Conservation (phyloP, 2,329 filamentous ascomycete genomes). For the Drechslerella coelobrocha region DNA sequence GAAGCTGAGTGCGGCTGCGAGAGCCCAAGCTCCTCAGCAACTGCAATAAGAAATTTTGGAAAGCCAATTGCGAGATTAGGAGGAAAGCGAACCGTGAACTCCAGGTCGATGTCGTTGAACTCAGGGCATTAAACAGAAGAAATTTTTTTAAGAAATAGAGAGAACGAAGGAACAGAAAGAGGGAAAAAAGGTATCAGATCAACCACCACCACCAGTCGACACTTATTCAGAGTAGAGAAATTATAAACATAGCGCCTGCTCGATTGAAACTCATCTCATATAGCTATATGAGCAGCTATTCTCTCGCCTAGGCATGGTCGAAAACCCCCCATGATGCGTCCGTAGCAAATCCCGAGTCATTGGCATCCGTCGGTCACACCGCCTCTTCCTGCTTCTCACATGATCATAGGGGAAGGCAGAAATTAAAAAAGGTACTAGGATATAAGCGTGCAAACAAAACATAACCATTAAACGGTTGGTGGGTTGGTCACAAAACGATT, state of each 20-base stretch:
- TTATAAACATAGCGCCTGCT: not conserved
- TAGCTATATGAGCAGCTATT: not conserved
- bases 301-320: not conserved
- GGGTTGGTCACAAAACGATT: slow-evolving; percentile 30
- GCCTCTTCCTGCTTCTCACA: not conserved
- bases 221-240: not conserved
- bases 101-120: slow-evolving; percentile 2
- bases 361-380: not conserved
- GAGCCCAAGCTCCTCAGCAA: too few species aligned
- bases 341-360: not conserved
- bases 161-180: not conserved
- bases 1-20: too few species aligned
- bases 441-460: not conserved
- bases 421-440: not conserved
- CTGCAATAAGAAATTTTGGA: too few species aligned
- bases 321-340: not conserved
- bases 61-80: too few species aligned
- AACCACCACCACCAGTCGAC: not conserved
- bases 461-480: not conserved
- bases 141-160: not conserved
- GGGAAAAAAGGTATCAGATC: not conserved
- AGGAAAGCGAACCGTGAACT: not conserved
- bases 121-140: not conserved
- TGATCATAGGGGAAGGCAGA: slow-evolving; percentile 2
- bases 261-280: not conserved